Conservation (phyloP, 306 rosid genomes). For the Castanea sativa region DNA sequence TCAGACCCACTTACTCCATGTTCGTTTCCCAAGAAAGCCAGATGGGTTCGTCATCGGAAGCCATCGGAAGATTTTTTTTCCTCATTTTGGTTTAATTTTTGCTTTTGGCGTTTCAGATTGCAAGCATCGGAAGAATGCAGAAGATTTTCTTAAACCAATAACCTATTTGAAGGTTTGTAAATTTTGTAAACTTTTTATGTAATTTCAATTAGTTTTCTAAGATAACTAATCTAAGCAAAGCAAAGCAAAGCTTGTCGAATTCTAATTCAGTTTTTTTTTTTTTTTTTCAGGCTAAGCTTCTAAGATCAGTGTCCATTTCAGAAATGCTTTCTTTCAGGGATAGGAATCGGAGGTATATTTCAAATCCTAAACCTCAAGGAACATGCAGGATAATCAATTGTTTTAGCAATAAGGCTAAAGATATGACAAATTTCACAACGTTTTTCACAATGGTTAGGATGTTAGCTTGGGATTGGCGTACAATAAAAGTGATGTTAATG, state of each 20-base stretch:
- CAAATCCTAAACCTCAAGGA: neutral
- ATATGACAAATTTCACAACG: too few species aligned
- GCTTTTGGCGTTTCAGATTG: conserved; percentile 32
- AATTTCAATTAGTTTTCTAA: neutral
- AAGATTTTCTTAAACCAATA: conserved; percentile 32
- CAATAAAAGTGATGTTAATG: too few species aligned
- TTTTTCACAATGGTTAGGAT: too few species aligned
- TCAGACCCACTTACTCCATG: neutral
- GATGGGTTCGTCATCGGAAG: neutral
- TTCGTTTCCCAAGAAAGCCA: neutral
- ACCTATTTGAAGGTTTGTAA: conserved; percentile 31
- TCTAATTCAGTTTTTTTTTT: neutral
- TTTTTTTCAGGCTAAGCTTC: conserved; percentile 34
- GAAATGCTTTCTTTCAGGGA: conserved; percentile 45
- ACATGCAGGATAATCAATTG: neutral
- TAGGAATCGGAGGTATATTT: conserved; percentile 36
- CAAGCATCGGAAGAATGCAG: conserved; percentile 39
- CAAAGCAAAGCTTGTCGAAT: neutral
- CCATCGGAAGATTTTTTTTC: too few species aligned
- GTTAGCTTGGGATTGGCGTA: too few species aligned
- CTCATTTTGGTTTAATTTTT: neutral
- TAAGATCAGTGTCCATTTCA: conserved; percentile 37
- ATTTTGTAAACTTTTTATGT: neutral
- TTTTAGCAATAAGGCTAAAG: too few species aligned
- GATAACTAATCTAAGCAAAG: neutral